Conservation (phyloP, 306 rosid species). For the Acmispon strigosus region DNA sequence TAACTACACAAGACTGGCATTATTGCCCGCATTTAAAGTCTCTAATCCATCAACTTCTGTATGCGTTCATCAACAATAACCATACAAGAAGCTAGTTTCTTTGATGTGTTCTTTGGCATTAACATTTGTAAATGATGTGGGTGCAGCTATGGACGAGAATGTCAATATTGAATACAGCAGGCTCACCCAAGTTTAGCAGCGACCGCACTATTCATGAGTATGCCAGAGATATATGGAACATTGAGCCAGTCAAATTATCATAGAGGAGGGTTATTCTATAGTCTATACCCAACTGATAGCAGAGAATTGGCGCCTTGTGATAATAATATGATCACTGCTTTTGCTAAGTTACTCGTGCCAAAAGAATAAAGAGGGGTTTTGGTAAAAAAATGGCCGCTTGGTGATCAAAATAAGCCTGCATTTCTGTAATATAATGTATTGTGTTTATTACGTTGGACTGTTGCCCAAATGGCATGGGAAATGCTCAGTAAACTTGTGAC, state of each 20-base stretch:
- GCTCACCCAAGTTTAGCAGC: constrained; percentile 94
- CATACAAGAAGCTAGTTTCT: neutral
- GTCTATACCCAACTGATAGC: neutral
- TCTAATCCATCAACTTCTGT: constrained; percentile 11
- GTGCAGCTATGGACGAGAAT: constrained; percentile 87
- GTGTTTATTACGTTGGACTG: neutral
- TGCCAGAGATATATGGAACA: constrained; percentile 86
- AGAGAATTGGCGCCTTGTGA: constrained; percentile 12
- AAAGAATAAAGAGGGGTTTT: constrained; percentile 9
- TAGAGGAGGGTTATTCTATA: constrained; percentile 24
- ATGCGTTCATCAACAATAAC: neutral
- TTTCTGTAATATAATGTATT: neutral
- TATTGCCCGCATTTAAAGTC: neutral
- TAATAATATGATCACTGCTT: constrained; percentile 12
- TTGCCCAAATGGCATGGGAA: too few species aligned
- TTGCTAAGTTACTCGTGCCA: neutral
- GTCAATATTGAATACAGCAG: constrained; percentile 96
- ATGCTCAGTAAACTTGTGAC: too few species aligned
- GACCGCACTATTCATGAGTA: constrained; percentile 96
- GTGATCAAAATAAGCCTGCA: constrained; percentile 14
- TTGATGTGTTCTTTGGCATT: constrained; percentile 13
- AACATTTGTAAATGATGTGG: constrained; percentile 19
- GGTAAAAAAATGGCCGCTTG: neutral
- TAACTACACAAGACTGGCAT: neutral
- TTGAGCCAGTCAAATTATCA: constrained; percentile 55